Evolutionary conservation across 257 asterid genomes (phyloP).

Genomic region (Coffea eugenioides): DNA sequence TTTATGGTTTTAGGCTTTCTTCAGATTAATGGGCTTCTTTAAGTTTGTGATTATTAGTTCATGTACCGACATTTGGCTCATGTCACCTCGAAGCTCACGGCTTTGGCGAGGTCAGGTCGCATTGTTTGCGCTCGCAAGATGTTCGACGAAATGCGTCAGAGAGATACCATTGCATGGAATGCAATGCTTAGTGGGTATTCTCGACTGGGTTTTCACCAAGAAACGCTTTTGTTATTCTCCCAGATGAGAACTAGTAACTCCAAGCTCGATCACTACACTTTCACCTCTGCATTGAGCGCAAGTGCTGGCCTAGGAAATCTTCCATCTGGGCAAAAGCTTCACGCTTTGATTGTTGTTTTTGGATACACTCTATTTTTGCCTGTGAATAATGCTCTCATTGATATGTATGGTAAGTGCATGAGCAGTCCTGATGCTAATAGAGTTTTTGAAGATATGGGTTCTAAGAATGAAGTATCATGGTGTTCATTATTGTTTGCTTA

Average conservation of each 20-base stretch:
- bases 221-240: slow-evolving; percentile 46
- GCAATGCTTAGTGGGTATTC: slow-evolving; percentile 66
- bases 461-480: slow-evolving; percentile 69
- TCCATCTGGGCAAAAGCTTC: slow-evolving; percentile 41
- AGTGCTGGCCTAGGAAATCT: slow-evolving; percentile 43
- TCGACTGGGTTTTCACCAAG: slow-evolving; percentile 48
- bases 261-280: slow-evolving; percentile 58
- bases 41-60: background rate
- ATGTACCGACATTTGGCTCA: slow-evolving; percentile 51
- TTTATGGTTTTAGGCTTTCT: background rate
- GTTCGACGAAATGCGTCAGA: slow-evolving; percentile 63
- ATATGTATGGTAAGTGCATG: slow-evolving; percentile 73
- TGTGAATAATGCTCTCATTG: slow-evolving; percentile 61
- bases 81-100: slow-evolving; percentile 46
- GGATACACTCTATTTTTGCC: slow-evolving; percentile 49
- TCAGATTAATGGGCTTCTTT: slow-evolving; percentile 1
- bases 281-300: slow-evolving; percentile 50
- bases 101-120: slow-evolving; percentile 50
- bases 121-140: slow-evolving; percentile 49
- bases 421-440: slow-evolving; percentile 34
- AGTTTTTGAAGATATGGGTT: slow-evolving; percentile 60
- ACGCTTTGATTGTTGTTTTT: slow-evolving; percentile 38
- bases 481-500: slow-evolving; percentile 72
- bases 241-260: slow-evolving; percentile 41
- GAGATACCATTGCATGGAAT: slow-evolving; percentile 67